These are phyloP conservation scores for Spergularia bocconei DNA, from an alignment of 148 eudicot species.

Conservation along the genomic window DNA sequence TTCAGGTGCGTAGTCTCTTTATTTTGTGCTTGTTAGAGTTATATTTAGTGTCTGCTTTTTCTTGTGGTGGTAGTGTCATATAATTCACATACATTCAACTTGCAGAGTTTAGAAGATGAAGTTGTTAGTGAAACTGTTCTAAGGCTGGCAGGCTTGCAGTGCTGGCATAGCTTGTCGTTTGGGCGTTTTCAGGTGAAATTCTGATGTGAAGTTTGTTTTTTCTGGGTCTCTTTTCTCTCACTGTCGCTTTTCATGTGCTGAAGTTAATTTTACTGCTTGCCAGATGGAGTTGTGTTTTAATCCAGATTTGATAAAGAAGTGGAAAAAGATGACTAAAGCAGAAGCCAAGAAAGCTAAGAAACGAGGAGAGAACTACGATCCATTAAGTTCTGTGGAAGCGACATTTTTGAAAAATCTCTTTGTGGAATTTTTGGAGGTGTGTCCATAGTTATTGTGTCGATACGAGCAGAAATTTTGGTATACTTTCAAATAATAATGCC, in stretches of 20 bases:
- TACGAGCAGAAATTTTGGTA: neutral
- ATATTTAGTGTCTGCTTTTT: neutral
- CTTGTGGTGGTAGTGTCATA: neutral
- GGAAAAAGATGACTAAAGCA: constrained; percentile 80
- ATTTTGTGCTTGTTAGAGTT: constrained; percentile 9
- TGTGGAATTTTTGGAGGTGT: constrained; percentile 85
- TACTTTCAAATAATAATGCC: neutral
- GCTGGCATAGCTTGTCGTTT: constrained; percentile 93
- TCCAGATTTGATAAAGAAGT: constrained; percentile 68
- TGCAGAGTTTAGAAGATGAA: constrained; percentile 95
- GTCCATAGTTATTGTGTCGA: neutral
- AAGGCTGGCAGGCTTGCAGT: constrained; percentile 72
- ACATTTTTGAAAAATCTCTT: constrained; percentile 76
- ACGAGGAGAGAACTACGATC: constrained; percentile 59
- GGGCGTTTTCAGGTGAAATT: constrained; percentile 86
- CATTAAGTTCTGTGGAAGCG: constrained; percentile 60
- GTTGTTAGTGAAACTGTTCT: constrained; percentile 72
- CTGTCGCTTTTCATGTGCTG: constrained; percentile 1
- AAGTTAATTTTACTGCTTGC: constrained; percentile 16
- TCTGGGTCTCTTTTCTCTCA: neutral
- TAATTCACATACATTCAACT: neutral
- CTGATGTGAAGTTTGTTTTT: constrained; percentile 4
- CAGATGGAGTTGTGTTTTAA: constrained; percentile 87
- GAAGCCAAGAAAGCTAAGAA: constrained; percentile 66
- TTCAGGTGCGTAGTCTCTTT: constrained; percentile 55